Percentiles rank a stretch among this genome's conserved stretches.
These are phyloP conservation scores for Trichoderma asperelloides DNA, from an alignment of 495 filamentous ascomycete genomes.

Conservation along the genomic window DNA sequence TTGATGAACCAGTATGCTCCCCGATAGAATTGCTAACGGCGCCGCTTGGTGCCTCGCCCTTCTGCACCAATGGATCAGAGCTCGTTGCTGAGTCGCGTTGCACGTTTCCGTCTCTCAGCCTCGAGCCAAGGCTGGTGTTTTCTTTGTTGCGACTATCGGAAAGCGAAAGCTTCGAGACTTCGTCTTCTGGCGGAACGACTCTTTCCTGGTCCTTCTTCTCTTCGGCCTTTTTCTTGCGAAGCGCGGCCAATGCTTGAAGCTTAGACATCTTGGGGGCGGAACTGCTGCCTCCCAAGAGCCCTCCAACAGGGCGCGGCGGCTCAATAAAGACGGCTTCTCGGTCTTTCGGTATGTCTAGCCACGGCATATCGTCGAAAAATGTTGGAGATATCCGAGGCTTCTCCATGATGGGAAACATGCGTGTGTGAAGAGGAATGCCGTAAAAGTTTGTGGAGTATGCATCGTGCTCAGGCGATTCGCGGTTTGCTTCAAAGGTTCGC, in stretches of 20 bases:
- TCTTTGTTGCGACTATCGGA: slow-evolving; percentile 16
- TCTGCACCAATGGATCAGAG: not conserved
- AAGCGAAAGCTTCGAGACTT: slow-evolving; percentile 21
- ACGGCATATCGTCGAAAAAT: slow-evolving; percentile 80
- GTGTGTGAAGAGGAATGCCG: not conserved
- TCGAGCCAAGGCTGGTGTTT: slow-evolving; percentile 9
- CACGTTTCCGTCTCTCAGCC: not conserved
- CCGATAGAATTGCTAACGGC: not conserved
- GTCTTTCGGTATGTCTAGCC: slow-evolving; percentile 66
- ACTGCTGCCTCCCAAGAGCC: slow-evolving; percentile 67
- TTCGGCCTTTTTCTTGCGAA: slow-evolving; percentile 75
- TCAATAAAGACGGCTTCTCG: slow-evolving; percentile 61
- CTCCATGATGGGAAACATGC: not conserved
- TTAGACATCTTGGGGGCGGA: slow-evolving; percentile 71
- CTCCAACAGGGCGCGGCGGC: slow-evolving; percentile 50
- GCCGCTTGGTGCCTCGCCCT: not conserved
- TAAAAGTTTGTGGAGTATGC: not conserved
- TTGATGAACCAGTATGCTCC: not conserved
- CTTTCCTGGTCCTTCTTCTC: slow-evolving; percentile 41
- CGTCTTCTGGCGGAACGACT: slow-evolving; percentile 21
- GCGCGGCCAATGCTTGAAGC: slow-evolving; percentile 79
- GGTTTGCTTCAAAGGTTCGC: not conserved
- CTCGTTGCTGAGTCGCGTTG: not conserved
- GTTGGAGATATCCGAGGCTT: slow-evolving; percentile 1
- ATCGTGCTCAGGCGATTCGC: not conserved